Conservation (phyloP, 2,329 filamentous ascomycete species). For the Aureobasidium sp. region DNA sequence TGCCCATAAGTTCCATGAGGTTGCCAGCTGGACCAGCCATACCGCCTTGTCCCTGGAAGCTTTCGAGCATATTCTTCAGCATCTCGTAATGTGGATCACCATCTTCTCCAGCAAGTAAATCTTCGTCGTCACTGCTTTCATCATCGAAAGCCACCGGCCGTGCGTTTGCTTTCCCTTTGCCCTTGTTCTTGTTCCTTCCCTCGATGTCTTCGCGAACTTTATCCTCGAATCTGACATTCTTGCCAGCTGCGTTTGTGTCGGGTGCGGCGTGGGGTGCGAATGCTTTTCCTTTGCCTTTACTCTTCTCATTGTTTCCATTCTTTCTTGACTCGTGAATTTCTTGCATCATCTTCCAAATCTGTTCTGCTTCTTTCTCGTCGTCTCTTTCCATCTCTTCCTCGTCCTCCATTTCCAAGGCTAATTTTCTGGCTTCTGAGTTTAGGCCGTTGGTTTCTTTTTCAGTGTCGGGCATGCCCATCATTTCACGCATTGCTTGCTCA, state of each 20-base stretch:
- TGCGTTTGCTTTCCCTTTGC: slow-evolving; percentile 20
- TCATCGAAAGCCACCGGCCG: slow-evolving; percentile 44
- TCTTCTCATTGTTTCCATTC: slow-evolving; percentile 18
- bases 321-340: slow-evolving; percentile 55
- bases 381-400: slow-evolving; percentile 36
- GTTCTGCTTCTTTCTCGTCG: slow-evolving; percentile 56
- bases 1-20: slow-evolving; percentile 76
- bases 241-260: slow-evolving; percentile 7
- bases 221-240: slow-evolving; percentile 13
- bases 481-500: slow-evolving; percentile 79
- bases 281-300: slow-evolving; percentile 24
- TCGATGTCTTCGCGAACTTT: not conserved
- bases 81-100: slow-evolving; percentile 80
- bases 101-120: slow-evolving; percentile 43
- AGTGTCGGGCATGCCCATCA: slow-evolving; percentile 64
- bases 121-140: slow-evolving; percentile 34
- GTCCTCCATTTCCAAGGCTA: slow-evolving; percentile 36
- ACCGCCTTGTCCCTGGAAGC: slow-evolving; percentile 84
- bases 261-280: not conserved
- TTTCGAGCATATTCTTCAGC: slow-evolving; percentile 83
- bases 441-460: slow-evolving; percentile 29
- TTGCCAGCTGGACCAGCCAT: slow-evolving; percentile 82
- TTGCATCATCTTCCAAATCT: slow-evolving; percentile 64
- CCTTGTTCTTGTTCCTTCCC: slow-evolving; percentile 6
- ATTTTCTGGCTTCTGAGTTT: slow-evolving; percentile 28